Evolutionary conservation across 2,329 filamentous ascomycete species (phyloP), one percentile per base, ranked within the genome.

Genomic region (Aspergillus sojae): DNA sequence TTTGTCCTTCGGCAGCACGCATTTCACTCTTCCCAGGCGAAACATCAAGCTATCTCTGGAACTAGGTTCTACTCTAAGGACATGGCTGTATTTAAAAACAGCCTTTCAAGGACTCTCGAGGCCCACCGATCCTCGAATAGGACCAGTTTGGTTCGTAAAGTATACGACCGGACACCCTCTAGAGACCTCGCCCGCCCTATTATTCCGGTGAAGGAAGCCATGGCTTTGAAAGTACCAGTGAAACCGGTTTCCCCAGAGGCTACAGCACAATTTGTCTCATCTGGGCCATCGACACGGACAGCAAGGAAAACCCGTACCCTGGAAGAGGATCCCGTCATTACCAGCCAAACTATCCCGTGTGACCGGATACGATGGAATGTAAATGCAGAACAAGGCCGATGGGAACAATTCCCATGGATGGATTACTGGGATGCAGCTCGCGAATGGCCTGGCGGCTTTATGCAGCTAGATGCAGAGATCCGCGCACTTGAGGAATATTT

Each of bases 391-490:
- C 53, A 45, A 54, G 65, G 64, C 52, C 60, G 63, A 28, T 55
- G 61, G n/a, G 61, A 61, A 30, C 71, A 77, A 48, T 65, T 56
- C 12, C 77, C 76, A 26, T 81, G 79, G 79, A 63, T 80, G 58
- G 65, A 66, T 19, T 61, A 71, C 50, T n/a, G 77, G 39, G 58
- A 62, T 19, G 48, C 60, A 46, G 19, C 43, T 19, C 57, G 56
- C 41, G 41, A 53, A 16, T 55, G 61, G 14, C 59, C 59, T 26
- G 67, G 74, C 67, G 72, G 72, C 14, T 53, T 70, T 4, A 64
- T 72, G 23, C 69, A 74, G 19, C 71, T 84, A n/a, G 69, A 75
- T 61, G 73, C 72, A n/a, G 84, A 86, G 71, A 79, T 87, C 45
- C 65, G 68, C 39, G 78, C 78, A 2, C 81, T 86, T 58, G 78